Evolutionary conservation across 306 rosid species (phyloP).

Genomic region (Cicer pinnatifidum): DNA sequence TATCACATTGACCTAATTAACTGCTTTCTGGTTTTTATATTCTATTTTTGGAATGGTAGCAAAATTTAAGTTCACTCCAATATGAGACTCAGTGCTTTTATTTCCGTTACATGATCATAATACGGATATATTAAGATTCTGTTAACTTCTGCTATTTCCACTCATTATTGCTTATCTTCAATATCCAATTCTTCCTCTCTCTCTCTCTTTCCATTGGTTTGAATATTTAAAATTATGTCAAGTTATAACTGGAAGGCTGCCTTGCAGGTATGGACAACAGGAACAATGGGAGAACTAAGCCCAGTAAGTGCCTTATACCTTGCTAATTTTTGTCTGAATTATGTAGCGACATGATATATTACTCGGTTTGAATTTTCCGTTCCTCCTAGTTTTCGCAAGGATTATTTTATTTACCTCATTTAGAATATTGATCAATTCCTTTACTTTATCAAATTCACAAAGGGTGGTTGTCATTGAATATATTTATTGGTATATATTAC

Average conservation of each 20-base stretch:
- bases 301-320: slow-evolving; percentile 62
- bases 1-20: neutral
- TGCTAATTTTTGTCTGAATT: slow-evolving; percentile 10
- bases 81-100: slow-evolving; percentile 2
- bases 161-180: neutral
- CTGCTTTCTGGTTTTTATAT: neutral
- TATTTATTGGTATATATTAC: slow-evolving; percentile 1
- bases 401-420: neutral
- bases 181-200: neutral
- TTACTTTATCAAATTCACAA: neutral
- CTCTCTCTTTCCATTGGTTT: neutral
- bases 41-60: slow-evolving; percentile 9
- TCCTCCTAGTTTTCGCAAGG: neutral
- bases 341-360: slow-evolving; percentile 9
- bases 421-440: slow-evolving; percentile 1
- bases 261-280: slow-evolving; percentile 86
- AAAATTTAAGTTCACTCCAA: slow-evolving; percentile 4
- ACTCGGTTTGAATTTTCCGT: slow-evolving; percentile 2
- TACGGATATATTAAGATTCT: neutral
- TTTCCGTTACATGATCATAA: neutral
- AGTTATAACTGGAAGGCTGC: slow-evolving; percentile 36
- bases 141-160: neutral
- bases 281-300: slow-evolving; percentile 90
- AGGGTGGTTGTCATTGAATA: neutral
- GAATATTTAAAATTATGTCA: slow-evolving; percentile 17